Evolutionary conservation across 495 filamentous ascomycete genomes (phyloP), one percentile per base, ranked within the genome.

Genomic region (Collariella sp.): DNA sequence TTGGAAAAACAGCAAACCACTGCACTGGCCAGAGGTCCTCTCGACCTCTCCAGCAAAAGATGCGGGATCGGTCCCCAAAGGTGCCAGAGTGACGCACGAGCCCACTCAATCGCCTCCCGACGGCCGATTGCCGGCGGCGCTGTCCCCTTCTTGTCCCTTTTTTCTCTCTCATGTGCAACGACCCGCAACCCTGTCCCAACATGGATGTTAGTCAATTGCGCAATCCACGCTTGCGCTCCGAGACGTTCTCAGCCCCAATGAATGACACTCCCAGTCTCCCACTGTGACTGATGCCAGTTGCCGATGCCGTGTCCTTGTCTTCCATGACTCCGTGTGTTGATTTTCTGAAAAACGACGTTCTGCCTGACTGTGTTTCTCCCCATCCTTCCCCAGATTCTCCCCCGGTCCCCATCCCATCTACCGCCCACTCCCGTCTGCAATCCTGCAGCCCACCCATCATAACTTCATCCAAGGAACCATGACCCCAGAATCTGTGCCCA

Each of bases 91-190:
- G 19, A 10, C 35, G 19, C 20, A 48, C 24, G 1, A 36, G 16
- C 33, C 54, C 55, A 60, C 43, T 18, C 18, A 22, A 49, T 39
- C 33, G 7, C 20, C 49, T n/a, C 38, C 52, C 18, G 41, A 59
- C 49, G 57, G 55, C 62, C 62, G 62, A 67, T 63, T 58, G 38
- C 62, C 65, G 63, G 60, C 62, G n/a, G n/a, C n/a, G n/a, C n/a
- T n/a, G n/a, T n/a, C n/a, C n/a, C n/a, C n/a, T n/a, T n/a, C n/a
- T n/a, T n/a, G n/a, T n/a, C n/a, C 11, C 12, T 20, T 33, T 49
- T 49, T 19, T 49, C 13, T 18, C 18, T 19, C 7, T 5, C 36
- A 3, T 3, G 35, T 31, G 33, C 16, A 38, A 50, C 48, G 20
- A 22, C 11, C 11, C 3, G 5, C 11, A n/a, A n/a, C 23, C 39